phyloP scores from a whole-genome alignment of 192 early-diverging fungal genomes.

The Ambispora gerdemannii region DNA sequence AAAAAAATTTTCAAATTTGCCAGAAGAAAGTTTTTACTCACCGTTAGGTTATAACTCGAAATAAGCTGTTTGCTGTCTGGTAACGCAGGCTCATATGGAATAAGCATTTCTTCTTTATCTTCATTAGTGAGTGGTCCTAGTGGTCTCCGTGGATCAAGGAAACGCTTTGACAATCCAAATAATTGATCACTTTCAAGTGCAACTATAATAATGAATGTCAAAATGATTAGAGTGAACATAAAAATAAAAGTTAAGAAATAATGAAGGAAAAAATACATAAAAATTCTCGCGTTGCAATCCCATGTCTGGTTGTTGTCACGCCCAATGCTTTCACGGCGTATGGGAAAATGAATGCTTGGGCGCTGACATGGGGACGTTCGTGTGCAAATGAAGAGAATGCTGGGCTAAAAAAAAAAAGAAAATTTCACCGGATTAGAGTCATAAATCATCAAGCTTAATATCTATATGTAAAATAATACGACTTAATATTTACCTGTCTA shows the following conservation, averaged over 20 bases:
- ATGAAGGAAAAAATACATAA: conserved; percentile 45
- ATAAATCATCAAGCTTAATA: no score
- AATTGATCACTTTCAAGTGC: conserved; percentile 55
- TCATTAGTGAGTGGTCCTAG: conserved; percentile 58
- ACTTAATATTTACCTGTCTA: conserved; percentile 59
- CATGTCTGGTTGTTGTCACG: conserved; percentile 76
- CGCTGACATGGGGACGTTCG: conserved; percentile 66
- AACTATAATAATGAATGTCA: conserved; percentile 39
- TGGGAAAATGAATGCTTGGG: conserved; percentile 75
- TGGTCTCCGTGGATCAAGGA: conserved; percentile 86
- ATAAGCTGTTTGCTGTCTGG: conserved; percentile 73
- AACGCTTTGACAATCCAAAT: conserved; percentile 63
- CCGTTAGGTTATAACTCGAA: conserved; percentile 69
- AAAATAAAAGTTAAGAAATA: not conserved
- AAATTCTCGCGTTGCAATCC: conserved; percentile 85
- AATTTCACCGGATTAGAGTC: no score
- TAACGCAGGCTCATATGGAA: conserved; percentile 71
- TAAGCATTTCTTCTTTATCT: conserved; percentile 85
- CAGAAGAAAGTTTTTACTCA: conserved; percentile 27
- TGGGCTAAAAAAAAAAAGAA: conserved; percentile 42
- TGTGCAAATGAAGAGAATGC: conserved; percentile 73
- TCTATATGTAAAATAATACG: no score
- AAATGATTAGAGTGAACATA: conserved; percentile 8
- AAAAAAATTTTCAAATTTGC: not conserved
- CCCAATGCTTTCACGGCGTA: conserved; percentile 75